Base-by-base conservation (phyloP, 2,329 filamentous ascomycete species). In the Claviceps digitariae region DNA sequence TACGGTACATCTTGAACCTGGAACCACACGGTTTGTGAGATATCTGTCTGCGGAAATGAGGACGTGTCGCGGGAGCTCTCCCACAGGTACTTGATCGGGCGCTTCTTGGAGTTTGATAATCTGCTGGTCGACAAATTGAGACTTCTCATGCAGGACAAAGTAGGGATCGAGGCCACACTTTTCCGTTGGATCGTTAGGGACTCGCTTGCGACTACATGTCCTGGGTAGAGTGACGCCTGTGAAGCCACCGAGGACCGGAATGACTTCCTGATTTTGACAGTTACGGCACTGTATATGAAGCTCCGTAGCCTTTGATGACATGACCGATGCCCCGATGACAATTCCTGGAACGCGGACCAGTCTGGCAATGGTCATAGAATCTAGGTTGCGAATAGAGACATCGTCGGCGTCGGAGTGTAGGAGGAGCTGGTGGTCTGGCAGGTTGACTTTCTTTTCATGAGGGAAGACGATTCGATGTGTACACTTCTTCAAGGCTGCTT, bases 41-140 rank as follows among this genome's bases (percentile, higher is more conserved):
- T 97, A 96, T 52, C 93, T 81, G 65, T 98, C 93, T n/a, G 93
- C 93, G 0, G 90, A 95, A 56, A 98, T 87, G 57, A 97, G 79
- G 47, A 98, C 94, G 62, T 98, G 93, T 44, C 93, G 80, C 3
- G 93, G 93, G 50, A 98, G 74, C 70, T 98, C 93, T 72, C 93
- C 93, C 1, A 98, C 93, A 0, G 93, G 93, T 0, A 98, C 93
- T 68, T 97, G 90, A 64, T 98, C 93, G 1, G 93, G 93, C 0
- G 91, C 93, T 70, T 98, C 93, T 66, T 98, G 93, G 20, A 98
- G 81, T 69, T 98, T 98, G 66, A 98, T 86, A 56, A 98, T 88
- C 68, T 98, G 93, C 69, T 98, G 93, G 64, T 98, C 93, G 62
- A 97, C 90, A 66, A 98, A 98, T 58, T 83, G 82, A 40, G 87